These are phyloP conservation scores for Elasticomyces elasticus DNA, from an alignment of 495 filamentous ascomycete genomes.

Conservation along the genomic window DNA sequence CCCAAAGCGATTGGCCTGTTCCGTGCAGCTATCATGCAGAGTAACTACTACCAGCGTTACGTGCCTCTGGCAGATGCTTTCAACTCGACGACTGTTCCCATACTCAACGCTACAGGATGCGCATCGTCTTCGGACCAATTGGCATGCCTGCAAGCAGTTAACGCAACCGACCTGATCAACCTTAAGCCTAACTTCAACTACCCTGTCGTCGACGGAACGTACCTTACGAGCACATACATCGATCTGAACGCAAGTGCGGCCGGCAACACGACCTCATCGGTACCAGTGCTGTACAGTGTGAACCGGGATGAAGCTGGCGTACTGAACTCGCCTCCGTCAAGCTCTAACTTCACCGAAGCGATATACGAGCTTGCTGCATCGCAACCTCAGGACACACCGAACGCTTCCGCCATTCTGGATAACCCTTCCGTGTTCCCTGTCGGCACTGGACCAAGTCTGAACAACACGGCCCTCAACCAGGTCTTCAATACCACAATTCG, in stretches of 20 bases:
- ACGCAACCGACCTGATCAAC: conserved; percentile 15
- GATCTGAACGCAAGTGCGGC: conserved; percentile 17
- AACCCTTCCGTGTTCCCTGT: conserved; percentile 11
- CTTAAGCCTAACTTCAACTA: conserved; percentile 14
- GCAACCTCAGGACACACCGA: conserved; percentile 4
- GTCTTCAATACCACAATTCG: conserved; percentile 21
- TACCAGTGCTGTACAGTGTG: conserved; percentile 19
- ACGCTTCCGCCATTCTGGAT: not conserved
- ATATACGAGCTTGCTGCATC: conserved; percentile 8
- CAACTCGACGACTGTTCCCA: conserved; percentile 7
- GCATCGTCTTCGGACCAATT: conserved; percentile 12
- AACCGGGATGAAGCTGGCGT: conserved; percentile 23
- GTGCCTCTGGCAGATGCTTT: conserved; percentile 7
- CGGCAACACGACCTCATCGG: conserved; percentile 6
- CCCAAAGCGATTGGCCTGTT: conserved; percentile 15
- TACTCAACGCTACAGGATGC: conserved; percentile 22
- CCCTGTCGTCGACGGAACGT: conserved; percentile 18
- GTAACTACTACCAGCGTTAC: conserved; percentile 11
- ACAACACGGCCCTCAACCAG: conserved; percentile 7
- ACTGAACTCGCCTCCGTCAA: conserved; percentile 9
- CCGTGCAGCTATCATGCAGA: conserved; percentile 22
- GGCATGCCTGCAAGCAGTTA: conserved; percentile 19
- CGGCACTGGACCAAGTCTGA: not conserved
- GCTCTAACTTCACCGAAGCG: conserved; percentile 26
- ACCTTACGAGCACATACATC: conserved; percentile 14